Percentiles rank a stretch among this genome's conserved stretches.
Conservation (phyloP, 2,329 filamentous ascomycete species). For the Epichloe uncinata region DNA sequence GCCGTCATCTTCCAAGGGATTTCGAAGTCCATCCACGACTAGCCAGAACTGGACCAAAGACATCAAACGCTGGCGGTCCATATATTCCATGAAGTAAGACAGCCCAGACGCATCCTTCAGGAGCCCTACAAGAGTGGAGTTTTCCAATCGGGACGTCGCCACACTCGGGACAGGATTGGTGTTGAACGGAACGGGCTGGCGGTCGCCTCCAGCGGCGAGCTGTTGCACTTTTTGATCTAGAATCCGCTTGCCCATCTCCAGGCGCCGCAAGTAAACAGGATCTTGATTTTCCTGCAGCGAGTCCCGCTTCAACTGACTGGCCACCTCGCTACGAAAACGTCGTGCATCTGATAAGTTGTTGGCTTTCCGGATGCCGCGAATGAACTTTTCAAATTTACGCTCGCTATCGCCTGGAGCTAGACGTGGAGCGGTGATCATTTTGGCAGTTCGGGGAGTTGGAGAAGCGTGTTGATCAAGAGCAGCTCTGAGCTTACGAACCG, state of each 20-base stretch:
- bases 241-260: slow-evolving; percentile 85
- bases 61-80: slow-evolving; percentile 85
- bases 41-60: slow-evolving; percentile 94
- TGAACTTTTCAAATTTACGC: slow-evolving; percentile 86
- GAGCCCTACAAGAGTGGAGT: slow-evolving; percentile 69
- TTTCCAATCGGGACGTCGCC: slow-evolving; percentile 52
- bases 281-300: slow-evolving; percentile 67
- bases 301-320: slow-evolving; percentile 83
- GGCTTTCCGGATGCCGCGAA: slow-evolving; percentile 75
- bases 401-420: slow-evolving; percentile 76
- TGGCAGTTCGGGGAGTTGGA: slow-evolving; percentile 53
- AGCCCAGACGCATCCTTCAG: slow-evolving; percentile 79
- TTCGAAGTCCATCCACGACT: slow-evolving; percentile 90
- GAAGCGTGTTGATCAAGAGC: slow-evolving; percentile 90
- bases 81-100: slow-evolving; percentile 99
- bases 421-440: slow-evolving; percentile 60
- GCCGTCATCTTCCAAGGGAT: slow-evolving; percentile 74
- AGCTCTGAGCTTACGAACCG: slow-evolving; percentile 79
- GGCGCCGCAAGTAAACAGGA: slow-evolving; percentile 69
- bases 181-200: slow-evolving; percentile 17
- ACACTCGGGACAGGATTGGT: slow-evolving; percentile 13
- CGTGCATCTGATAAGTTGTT: slow-evolving; percentile 88
- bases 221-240: slow-evolving; percentile 81
- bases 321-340: slow-evolving; percentile 80
- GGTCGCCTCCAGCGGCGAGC: slow-evolving; percentile 55